Evolutionary conservation across 2,329 filamentous ascomycete species (phyloP).

Genomic region (Aspergillus udagawae): DNA sequence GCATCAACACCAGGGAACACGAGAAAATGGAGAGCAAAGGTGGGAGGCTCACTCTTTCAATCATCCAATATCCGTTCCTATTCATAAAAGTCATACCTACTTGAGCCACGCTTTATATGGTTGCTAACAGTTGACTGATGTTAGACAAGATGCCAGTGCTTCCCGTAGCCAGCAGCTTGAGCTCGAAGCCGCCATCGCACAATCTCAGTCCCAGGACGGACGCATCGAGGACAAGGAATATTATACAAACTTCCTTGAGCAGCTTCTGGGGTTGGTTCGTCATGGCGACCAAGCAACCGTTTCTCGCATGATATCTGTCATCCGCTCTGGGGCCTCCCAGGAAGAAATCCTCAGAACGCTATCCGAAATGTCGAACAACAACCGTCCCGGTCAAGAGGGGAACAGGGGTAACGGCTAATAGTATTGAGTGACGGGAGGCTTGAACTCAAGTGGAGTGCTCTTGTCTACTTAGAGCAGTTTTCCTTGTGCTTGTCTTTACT

Average conservation of each 20-base stretch:
- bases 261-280: slow-evolving; percentile 21
- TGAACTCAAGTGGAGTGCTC: not conserved
- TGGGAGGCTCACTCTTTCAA: slow-evolving; percentile 1
- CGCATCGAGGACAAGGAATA: slow-evolving; percentile 14
- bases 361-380: slow-evolving; percentile 7
- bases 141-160: slow-evolving; percentile 6
- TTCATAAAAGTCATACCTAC: not conserved
- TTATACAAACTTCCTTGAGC: slow-evolving; percentile 23
- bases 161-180: not conserved
- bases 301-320: slow-evolving; percentile 19
- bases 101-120: not conserved
- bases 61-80: not conserved
- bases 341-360: slow-evolving; percentile 21
- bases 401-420: not conserved
- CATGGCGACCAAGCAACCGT: slow-evolving; percentile 20
- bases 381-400: not conserved
- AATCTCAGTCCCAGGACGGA: slow-evolving; percentile 1
- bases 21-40: slow-evolving; percentile 7
- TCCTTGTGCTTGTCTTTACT: not conserved
- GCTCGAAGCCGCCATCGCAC: slow-evolving; percentile 1
- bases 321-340: slow-evolving; percentile 28
- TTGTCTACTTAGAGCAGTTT: not conserved
- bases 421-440: not conserved
- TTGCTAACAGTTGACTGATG: slow-evolving; percentile 1
- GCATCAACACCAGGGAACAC: not conserved